Percentiles rank a stretch among this genome's conserved stretches.
phyloP scores from a whole-genome alignment of 768 basidiomycete species.

The Psilocybe azurescens region DNA sequence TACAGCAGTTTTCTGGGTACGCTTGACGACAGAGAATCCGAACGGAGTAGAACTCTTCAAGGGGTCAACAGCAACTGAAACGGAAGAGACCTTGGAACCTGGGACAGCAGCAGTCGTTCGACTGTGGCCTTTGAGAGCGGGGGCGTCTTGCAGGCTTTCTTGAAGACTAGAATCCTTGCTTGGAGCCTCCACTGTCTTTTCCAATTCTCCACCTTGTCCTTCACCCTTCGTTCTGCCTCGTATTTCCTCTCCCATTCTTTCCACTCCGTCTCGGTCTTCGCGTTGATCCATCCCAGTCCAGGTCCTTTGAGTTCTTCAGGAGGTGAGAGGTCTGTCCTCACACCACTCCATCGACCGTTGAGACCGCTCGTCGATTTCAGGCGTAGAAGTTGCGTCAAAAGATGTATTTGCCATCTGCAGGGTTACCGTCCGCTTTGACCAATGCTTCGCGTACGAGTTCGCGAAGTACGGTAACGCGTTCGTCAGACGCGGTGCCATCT shows the following conservation, averaged over 20 bases:
- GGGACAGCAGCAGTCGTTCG: background rate
- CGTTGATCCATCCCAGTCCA: conserved; percentile 24
- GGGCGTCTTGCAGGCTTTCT: background rate
- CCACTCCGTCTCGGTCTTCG: conserved; percentile 29
- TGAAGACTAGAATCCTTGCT: conserved; percentile 9
- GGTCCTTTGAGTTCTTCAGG: conserved; percentile 13
- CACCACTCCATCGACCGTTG: conserved; percentile 25
- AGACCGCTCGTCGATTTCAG: conserved; percentile 26
- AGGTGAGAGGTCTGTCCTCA: conserved; percentile 18
- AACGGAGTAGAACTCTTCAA: conserved; percentile 16
- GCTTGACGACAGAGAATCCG: conserved; percentile 23
- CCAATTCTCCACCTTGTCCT: conserved; percentile 30
- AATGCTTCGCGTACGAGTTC: conserved; percentile 23
- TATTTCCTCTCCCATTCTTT: conserved; percentile 27
- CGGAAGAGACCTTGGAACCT: background rate
- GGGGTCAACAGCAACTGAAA: background rate
- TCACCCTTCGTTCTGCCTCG: conserved; percentile 18
- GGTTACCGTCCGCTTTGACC: conserved; percentile 24
- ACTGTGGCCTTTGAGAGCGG: conserved; percentile 3
- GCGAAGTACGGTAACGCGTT: conserved; percentile 20
- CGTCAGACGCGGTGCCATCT: conserved; percentile 16
- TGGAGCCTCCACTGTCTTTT: conserved; percentile 19
- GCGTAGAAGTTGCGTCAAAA: conserved; percentile 22
- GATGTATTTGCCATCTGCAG: conserved; percentile 27
- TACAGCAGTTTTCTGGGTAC: conserved; percentile 1